These are phyloP conservation scores for Posidonia australis DNA, from an alignment of 106 monocot species.

Conservation along the genomic window DNA sequence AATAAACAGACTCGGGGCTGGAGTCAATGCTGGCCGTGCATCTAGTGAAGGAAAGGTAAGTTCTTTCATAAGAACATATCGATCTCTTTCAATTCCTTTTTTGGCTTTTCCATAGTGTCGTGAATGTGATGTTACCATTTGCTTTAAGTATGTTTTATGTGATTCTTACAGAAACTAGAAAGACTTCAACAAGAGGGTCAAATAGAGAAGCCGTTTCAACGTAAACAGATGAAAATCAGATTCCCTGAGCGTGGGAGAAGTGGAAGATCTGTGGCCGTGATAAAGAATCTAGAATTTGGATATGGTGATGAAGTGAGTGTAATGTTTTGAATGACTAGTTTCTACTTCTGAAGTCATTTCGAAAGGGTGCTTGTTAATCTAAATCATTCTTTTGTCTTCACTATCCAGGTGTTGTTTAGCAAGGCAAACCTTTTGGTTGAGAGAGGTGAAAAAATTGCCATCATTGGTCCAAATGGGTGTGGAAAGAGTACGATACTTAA, in stretches of 20 bases:
- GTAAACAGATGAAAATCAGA: slow-evolving; percentile 84
- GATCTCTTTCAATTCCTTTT: no score
- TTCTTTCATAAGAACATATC: background rate
- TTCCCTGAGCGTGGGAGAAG: slow-evolving; percentile 93
- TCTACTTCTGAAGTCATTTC: no score
- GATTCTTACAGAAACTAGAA: slow-evolving; percentile 63
- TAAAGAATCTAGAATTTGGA: slow-evolving; percentile 80
- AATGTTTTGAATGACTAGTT: background rate
- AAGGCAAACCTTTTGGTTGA: slow-evolving; percentile 79
- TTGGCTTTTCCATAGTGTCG: no score
- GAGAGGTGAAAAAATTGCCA: slow-evolving; percentile 92
- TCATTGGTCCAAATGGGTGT: slow-evolving; percentile 96
- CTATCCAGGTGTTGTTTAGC: slow-evolving; percentile 41
- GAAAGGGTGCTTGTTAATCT: background rate
- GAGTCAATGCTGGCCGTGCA: slow-evolving; percentile 92
- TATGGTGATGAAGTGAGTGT: slow-evolving; percentile 66
- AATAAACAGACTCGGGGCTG: slow-evolving; percentile 84
- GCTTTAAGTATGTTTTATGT: background rate
- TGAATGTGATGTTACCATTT: no score
- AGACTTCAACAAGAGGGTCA: slow-evolving; percentile 77
- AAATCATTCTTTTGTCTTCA: background rate
- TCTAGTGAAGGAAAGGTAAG: slow-evolving; percentile 97
- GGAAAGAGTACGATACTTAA: slow-evolving; percentile 93
- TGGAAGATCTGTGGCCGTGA: slow-evolving; percentile 62
- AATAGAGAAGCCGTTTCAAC: slow-evolving; percentile 87